Conservation (phyloP, 257 asterid genomes). For the Solanum arcanum region DNA sequence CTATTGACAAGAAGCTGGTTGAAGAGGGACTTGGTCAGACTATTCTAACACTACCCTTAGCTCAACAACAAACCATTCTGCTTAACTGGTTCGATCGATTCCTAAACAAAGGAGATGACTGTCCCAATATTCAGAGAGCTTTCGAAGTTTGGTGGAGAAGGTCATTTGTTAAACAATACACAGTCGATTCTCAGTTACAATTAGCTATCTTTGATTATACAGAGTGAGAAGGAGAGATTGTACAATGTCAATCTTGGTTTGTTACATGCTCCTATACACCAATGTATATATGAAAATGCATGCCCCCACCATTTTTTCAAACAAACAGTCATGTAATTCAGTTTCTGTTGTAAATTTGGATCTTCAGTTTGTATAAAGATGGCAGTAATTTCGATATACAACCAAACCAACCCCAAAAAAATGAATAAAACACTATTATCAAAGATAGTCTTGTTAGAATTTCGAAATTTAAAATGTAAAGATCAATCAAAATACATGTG, state of each 20-base stretch:
- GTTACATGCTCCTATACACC: not conserved
- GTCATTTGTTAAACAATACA: constrained; percentile 59
- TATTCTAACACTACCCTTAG: constrained; percentile 62
- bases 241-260: not conserved
- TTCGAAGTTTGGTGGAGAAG: constrained; percentile 96
- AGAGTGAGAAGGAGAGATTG: constrained; percentile 4
- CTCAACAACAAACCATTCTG: constrained; percentile 62
- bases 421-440: not conserved
- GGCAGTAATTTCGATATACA: not conserved
- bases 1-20: constrained; percentile 55
- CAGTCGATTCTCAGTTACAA: constrained; percentile 48
- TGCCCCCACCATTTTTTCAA: not conserved
- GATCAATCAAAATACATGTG: too few species aligned
- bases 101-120: constrained; percentile 79
- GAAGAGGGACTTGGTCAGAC: constrained; percentile 85
- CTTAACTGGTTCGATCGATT: constrained; percentile 76
- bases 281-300: constrained; percentile 4
- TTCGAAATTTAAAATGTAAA: too few species aligned
- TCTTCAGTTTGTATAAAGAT: not conserved
- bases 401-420: not conserved
- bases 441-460: too few species aligned
- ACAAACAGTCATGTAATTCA: not conserved
- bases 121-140: constrained; percentile 85
- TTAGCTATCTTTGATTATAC: constrained; percentile 52
- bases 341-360: not conserved